phyloP scores from a whole-genome alignment of 2,329 filamentous ascomycete species.

The Exophiala mesophila region DNA sequence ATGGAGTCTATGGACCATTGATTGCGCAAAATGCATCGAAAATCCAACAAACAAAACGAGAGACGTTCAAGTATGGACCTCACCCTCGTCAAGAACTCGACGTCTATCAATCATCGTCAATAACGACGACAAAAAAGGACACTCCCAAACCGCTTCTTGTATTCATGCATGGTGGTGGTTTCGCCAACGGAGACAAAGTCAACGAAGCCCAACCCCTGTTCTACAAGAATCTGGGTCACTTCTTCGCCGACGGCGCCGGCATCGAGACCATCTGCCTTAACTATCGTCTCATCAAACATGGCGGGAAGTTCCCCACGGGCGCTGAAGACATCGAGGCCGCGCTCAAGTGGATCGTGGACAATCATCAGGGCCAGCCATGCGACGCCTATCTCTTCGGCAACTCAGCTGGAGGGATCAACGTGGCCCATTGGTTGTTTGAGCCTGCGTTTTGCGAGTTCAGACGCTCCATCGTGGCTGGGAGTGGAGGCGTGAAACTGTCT shows the following conservation, averaged over 20 bases:
- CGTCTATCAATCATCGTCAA: slow-evolving; percentile 36
- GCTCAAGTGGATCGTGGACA: slow-evolving; percentile 33
- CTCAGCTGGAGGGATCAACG: slow-evolving; percentile 39
- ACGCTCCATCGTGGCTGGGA: background rate
- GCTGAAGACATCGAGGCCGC: slow-evolving; percentile 37
- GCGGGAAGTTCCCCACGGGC: slow-evolving; percentile 38
- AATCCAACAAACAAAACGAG: slow-evolving; percentile 6
- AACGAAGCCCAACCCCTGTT: slow-evolving; percentile 25
- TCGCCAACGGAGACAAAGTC: slow-evolving; percentile 32
- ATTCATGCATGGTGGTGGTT: slow-evolving; percentile 40
- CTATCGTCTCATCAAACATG: slow-evolving; percentile 38
- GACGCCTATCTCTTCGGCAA: slow-evolving; percentile 37
- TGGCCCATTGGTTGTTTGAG: slow-evolving; percentile 34
- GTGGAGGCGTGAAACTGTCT: background rate
- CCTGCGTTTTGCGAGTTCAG: too few relatives aligned
- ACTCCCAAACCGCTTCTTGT: slow-evolving; percentile 37
- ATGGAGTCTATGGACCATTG: slow-evolving; percentile 6
- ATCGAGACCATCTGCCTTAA: slow-evolving; percentile 36
- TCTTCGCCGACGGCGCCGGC: slow-evolving; percentile 35
- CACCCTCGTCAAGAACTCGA: slow-evolving; percentile 37
- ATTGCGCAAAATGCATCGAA: slow-evolving; percentile 1
- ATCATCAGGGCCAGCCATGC: slow-evolving; percentile 25
- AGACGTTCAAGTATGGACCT: slow-evolving; percentile 30
- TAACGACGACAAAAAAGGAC: slow-evolving; percentile 28
- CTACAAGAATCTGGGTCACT: slow-evolving; percentile 38